Percentiles rank a stretch among this genome's conserved stretches.
Evolutionary conservation across 352 stramenopile genomes (phyloP).

Genomic region (Phytopythium oedochilum): DNA sequence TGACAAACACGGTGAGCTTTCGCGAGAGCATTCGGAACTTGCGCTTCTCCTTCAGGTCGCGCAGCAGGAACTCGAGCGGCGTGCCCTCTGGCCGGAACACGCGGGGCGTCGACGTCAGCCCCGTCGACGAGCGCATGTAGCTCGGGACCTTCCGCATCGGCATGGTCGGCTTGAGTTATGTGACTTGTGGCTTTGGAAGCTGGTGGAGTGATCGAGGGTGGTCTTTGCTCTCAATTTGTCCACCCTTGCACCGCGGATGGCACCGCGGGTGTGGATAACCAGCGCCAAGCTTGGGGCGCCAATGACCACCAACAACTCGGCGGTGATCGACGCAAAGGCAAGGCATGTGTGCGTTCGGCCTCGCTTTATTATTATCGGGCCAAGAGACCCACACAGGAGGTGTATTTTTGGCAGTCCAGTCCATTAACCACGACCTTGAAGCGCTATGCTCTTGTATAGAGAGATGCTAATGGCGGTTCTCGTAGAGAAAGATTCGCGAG

Average conservation of each 20-base stretch:
- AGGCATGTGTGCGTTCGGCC: no score
- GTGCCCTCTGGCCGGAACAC: slow-evolving; percentile 16
- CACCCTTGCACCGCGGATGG: no score
- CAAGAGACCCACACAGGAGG: no score
- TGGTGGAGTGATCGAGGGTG: no score
- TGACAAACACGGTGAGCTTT: slow-evolving; percentile 62
- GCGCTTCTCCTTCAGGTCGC: slow-evolving; percentile 64
- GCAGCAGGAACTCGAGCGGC: slow-evolving; percentile 47
- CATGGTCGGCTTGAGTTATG: neutral
- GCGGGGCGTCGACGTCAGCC: slow-evolving; percentile 7
- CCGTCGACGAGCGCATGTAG: slow-evolving; percentile 25
- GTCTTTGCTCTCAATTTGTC: no score
- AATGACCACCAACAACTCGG: no score
- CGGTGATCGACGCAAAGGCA: no score
- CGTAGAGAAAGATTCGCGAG: slow-evolving; percentile 4
- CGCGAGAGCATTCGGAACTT: slow-evolving; percentile 60
- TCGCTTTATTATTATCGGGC: no score
- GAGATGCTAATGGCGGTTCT: neutral
- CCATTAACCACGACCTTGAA: no score
- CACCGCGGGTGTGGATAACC: no score
- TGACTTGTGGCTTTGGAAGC: neutral
- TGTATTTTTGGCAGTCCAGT: no score
- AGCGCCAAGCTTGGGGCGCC: no score
- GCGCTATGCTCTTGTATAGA: slow-evolving; percentile 3
- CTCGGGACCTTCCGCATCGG: slow-evolving; percentile 38